Evolutionary conservation across 352 stramenopile genomes (phyloP).

Genomic region (Achlya hypogyna): DNA sequence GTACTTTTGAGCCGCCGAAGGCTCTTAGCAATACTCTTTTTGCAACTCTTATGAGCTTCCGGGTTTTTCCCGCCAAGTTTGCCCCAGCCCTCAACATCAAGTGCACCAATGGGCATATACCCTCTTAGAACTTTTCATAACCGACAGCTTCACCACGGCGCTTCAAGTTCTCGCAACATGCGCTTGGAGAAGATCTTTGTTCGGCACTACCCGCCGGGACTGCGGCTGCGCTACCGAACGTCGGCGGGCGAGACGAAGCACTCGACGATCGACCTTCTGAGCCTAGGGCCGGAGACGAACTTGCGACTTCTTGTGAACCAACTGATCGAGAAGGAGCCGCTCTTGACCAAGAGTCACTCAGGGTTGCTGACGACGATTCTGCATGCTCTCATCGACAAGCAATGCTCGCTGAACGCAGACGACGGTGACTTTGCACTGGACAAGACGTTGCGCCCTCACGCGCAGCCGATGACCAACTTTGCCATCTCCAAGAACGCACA

Average conservation of each 20-base stretch:
- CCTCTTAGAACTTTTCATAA: too few relatives aligned
- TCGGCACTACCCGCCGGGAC: conserved; percentile 57
- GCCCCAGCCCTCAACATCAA: too few relatives aligned
- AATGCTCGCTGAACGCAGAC: conserved; percentile 33
- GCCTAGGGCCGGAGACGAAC: conserved; percentile 62
- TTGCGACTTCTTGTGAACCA: conserved; percentile 39
- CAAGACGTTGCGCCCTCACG: conserved; percentile 41
- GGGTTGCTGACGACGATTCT: conserved; percentile 50
- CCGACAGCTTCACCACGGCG: too few relatives aligned
- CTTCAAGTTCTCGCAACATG: conserved; percentile 29
- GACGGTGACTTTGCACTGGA: conserved; percentile 25
- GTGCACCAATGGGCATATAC: too few relatives aligned
- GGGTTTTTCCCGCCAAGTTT: too few relatives aligned
- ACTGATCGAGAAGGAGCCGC: conserved; percentile 42
- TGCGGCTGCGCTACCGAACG: conserved; percentile 53
- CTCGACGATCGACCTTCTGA: conserved; percentile 57
- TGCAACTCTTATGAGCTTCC: too few relatives aligned
- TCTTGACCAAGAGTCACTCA: conserved; percentile 37
- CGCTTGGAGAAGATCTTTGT: conserved; percentile 55
- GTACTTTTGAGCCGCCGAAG: too few relatives aligned
- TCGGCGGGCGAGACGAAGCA: conserved; percentile 34
- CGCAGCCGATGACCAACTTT: conserved; percentile 63
- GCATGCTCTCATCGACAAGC: conserved; percentile 63
- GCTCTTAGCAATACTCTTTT: too few relatives aligned
- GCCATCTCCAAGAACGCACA: conserved; percentile 52